These are phyloP conservation scores for Globisporangium abappressorium DNA, from an alignment of 352 stramenopile species.

Conservation along the genomic window DNA sequence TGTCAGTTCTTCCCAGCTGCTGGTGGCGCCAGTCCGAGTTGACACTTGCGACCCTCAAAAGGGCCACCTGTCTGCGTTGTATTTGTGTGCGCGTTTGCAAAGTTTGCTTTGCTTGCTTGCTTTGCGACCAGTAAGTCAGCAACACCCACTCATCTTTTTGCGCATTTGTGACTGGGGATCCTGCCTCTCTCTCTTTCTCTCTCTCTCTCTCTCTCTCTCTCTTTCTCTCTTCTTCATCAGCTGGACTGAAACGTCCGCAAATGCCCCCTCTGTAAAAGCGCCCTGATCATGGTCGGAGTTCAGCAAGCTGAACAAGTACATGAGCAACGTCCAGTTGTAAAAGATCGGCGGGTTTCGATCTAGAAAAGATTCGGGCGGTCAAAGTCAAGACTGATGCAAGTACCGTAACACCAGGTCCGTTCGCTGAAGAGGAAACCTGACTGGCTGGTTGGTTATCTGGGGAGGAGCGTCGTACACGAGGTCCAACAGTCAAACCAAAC, in stretches of 20 bases:
- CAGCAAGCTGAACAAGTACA: no score
- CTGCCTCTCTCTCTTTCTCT: not conserved
- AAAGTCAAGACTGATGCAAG: no score
- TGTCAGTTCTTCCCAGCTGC: not conserved
- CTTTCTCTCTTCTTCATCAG: not conserved
- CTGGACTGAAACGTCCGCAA: constrained; percentile 5
- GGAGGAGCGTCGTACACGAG: no score
- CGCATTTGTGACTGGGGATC: not conserved
- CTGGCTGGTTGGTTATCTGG: no score
- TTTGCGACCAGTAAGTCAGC: not conserved
- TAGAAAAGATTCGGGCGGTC: no score
- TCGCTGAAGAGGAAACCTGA: no score
- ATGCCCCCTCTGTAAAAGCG: not conserved
- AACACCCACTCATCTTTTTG: not conserved
- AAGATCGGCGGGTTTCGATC: not conserved
- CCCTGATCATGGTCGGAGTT: not conserved
- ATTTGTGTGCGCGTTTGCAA: not conserved
- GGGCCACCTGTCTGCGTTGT: not conserved
- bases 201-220: not conserved
- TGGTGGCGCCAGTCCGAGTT: constrained; percentile 8
- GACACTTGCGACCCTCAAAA: not conserved
- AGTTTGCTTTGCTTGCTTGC: not conserved
- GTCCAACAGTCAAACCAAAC: no score
- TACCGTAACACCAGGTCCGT: no score
- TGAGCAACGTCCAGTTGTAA: not conserved